Evolutionary conservation across 768 basidiomycete genomes (phyloP), one percentile per base, ranked within the genome.

Genomic region (Lactarius trivialis): DNA sequence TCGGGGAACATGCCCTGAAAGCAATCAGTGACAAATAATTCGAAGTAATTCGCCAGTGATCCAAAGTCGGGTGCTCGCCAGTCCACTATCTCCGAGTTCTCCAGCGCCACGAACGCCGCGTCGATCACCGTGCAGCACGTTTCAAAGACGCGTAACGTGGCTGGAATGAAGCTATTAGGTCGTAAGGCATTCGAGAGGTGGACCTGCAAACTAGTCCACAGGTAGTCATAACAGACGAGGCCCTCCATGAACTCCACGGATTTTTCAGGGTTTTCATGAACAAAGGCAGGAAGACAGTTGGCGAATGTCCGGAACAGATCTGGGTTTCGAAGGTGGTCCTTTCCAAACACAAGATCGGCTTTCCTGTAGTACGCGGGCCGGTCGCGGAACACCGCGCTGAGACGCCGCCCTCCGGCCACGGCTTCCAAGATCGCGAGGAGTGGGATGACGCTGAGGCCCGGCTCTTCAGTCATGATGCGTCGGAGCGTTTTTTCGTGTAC

Each of bases 51-150:
- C 12, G 19, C 4, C 7, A 63, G 37, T 1, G 52, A 54, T 4
- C 56, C 52, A 17, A 58, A 53, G 36, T 63, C 57, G 14, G 61
- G 61, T 24, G 45, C n/a, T 2, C 56, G 43, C 61, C 56, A 63
- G 61, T 54, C 49, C 50, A 55, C 21, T 1, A 5, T 53, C 34
- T 2, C 15, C 7, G 61, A 63, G 21, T n/a, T 15, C 32, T 53
- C 43, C 7, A 63, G 52, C 9, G 15, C 7, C 2, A 24, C 8
- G 9, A 63, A 19, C 4, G 28, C 45, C 2, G 21, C 21, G 26
- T 63, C 61, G 43, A 63, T 19, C 21, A 63, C 56, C 2, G 26
- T 49, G 33, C 21, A 32, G 28, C 61, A 62, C 1, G 43, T 36
- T 8, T 33, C 56, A 30, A 63, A 58, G 7, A 49, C 21, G 15